Base-by-base conservation (phyloP, 257 asterid species). In the Penstemon newberryi region DNA sequence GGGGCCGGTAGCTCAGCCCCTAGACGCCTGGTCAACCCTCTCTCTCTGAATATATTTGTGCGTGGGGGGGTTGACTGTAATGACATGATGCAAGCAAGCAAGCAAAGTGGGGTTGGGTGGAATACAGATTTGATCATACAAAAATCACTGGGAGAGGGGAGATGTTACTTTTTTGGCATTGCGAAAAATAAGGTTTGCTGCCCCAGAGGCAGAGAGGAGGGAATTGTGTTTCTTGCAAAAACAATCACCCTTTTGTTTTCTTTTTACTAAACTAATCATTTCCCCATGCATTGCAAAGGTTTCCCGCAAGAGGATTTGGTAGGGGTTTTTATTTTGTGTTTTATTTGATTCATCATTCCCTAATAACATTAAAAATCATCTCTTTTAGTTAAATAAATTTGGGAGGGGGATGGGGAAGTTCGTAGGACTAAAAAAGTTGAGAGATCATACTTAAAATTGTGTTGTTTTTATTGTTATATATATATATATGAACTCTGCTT, bases 1-100 rank as follows among this genome's bases (percentile, higher is more conserved):
- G 66, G 70, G 77, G 82, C 84, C 64, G 89, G 89, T 86, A 77
- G 86, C 83, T 81, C 92, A 86, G 89, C 78, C 89, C 55, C 79
- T 75, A 77, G 79, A 77, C 67, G 71, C 89, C 83, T 39, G 86
- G 92, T 86, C 92, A 86, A 83, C 85, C 70, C 77, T 65, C 52
- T 73, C 73, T 40, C 49, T 13, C 37, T 63, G 39, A 42, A 9
- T 19, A 18, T 58, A 19, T 41, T n/a, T 19, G 12, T 49, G 54
- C 56, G 57, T 65, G 52, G 39, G 41, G 37, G 39, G 53, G 60
- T 70, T 70, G 67, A 70, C 68, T 70, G 47, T 47, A 56, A 38
- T 37, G 4, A 18, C 13, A 25, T 47, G 71, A 63, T 5, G 63
- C 12, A 51, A 41, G 56, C 18, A 51, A 41, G 56, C 18, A 15